These are phyloP conservation scores for Coffea humblotiana DNA, from an alignment of 305 asterid genomes.

Conservation along the genomic window DNA sequence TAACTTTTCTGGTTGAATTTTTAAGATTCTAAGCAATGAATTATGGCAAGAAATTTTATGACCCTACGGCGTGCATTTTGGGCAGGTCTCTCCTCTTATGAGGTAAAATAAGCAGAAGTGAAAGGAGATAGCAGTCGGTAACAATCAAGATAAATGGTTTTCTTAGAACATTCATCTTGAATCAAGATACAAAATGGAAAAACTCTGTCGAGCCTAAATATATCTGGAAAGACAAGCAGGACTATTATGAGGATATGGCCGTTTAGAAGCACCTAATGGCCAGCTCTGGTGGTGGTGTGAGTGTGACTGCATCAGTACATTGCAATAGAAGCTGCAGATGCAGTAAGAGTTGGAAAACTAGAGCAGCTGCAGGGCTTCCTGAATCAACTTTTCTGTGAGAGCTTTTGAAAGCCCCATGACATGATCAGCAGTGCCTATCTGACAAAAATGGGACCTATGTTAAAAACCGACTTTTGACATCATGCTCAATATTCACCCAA, in stretches of 20 bases:
- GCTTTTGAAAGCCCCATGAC: conserved; percentile 85
- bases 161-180: not conserved
- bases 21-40: not conserved
- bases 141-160: not conserved
- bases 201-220: not conserved
- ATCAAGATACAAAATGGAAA: not conserved
- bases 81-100: too few species aligned
- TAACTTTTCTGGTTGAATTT: not conserved
- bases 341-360: not conserved
- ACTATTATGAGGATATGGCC: not conserved
- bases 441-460: conserved; percentile 19
- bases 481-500: not conserved
- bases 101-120: too few species aligned
- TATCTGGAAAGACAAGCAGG: not conserved
- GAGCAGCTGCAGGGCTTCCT: conserved; percentile 50
- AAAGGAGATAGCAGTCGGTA: not conserved
- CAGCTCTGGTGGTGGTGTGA: too few species aligned
- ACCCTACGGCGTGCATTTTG: too few species aligned
- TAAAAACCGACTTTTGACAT: not conserved
- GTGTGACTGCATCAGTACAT: not conserved
- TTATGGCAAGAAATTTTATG: too few species aligned
- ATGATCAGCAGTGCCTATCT: conserved; percentile 80
- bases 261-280: not conserved
- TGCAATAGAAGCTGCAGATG: not conserved
- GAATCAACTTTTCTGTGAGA: conserved; percentile 67